Conservation (phyloP, 2,329 filamentous ascomycete genomes). For the Juglanconis oblonga region DNA sequence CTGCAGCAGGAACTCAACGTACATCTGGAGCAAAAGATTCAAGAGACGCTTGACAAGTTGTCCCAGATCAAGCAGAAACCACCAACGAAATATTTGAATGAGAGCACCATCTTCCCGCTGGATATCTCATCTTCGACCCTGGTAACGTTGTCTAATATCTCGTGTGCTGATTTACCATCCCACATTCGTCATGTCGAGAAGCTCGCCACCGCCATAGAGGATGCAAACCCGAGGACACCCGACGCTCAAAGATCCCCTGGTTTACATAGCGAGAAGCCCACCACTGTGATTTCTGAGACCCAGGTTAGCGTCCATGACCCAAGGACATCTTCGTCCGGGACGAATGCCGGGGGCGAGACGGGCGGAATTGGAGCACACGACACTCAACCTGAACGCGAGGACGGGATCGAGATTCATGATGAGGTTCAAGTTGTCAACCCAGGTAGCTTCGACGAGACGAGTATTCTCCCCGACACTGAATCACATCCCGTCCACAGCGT, state of each 20-base stretch:
- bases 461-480: neutral
- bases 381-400: too few relatives aligned
- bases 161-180: neutral
- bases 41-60: neutral
- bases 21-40: neutral
- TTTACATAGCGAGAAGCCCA: neutral
- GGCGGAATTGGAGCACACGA: neutral
- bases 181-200: neutral
- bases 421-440: neutral
- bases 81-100: neutral
- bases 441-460: neutral
- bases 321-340: neutral
- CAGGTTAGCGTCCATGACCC: neutral
- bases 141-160: neutral
- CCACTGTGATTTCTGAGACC: neutral
- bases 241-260: too few relatives aligned
- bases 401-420: neutral
- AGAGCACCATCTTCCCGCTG: conserved; percentile 10
- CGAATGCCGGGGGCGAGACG: neutral
- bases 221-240: too few relatives aligned
- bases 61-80: neutral
- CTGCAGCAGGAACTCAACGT: neutral
- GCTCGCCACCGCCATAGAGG: too few relatives aligned
- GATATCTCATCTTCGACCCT: neutral
- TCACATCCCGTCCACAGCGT: neutral